Conservation (phyloP, 1,284 basidiomycete genomes). For the Albatrellus sp. region DNA sequence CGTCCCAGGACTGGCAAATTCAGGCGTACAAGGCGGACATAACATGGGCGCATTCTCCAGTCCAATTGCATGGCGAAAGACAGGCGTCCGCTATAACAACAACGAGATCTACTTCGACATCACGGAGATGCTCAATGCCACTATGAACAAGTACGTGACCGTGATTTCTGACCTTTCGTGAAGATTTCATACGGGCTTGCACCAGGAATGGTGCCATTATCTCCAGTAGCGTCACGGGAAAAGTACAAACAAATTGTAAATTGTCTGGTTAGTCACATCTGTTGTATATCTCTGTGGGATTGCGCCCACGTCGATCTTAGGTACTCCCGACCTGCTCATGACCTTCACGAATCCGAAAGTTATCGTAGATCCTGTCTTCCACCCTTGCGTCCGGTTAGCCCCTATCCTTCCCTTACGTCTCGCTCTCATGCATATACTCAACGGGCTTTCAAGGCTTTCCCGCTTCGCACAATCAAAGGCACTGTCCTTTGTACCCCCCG, state of each 20-base stretch:
- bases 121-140: slow-evolving; percentile 71
- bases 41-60: slow-evolving; percentile 63
- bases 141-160: slow-evolving; percentile 63
- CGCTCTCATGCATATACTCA: not conserved
- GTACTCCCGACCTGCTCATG: slow-evolving; percentile 80
- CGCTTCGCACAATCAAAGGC: slow-evolving; percentile 72
- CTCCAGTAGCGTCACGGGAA: slow-evolving; percentile 66
- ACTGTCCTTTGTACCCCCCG: slow-evolving; percentile 90
- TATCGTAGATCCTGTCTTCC: slow-evolving; percentile 75
- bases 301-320: slow-evolving; percentile 21
- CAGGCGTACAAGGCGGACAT: slow-evolving; percentile 22
- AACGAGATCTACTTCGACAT: slow-evolving; percentile 96
- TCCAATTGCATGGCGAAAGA: slow-evolving; percentile 89
- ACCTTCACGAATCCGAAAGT: slow-evolving; percentile 71
- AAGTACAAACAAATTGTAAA: slow-evolving; percentile 70
- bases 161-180: not conserved
- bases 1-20: slow-evolving; percentile 29
- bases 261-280: slow-evolving; percentile 48
- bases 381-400: slow-evolving; percentile 79
- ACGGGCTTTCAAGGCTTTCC: slow-evolving; percentile 40
- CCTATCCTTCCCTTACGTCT: not conserved
- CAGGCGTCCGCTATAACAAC: slow-evolving; percentile 73
- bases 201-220: slow-evolving; percentile 65
- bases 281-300: too few species aligned
- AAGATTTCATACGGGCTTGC: not conserved